phyloP scores from a whole-genome alignment of 805 yeast genomes.

The Candida parachauliodes region DNA sequence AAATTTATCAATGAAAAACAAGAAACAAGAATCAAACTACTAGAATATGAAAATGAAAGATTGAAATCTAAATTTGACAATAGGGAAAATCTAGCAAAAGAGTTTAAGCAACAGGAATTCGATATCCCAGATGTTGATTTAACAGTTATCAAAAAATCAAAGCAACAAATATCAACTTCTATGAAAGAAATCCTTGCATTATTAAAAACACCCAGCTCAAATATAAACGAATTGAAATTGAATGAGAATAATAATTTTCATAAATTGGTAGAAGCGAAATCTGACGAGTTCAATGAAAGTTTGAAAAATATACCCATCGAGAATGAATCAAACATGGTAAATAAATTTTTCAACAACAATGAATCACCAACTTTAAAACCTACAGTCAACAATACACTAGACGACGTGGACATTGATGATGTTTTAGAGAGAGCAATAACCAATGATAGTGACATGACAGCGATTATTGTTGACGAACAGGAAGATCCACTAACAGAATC shows the following conservation, averaged over 20 bases:
- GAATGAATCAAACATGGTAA: conserved; percentile 2
- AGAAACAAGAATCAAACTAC: conserved; percentile 30
- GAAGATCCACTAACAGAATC: conserved; percentile 7
- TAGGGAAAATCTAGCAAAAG: background rate
- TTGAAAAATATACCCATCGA: conserved; percentile 7
- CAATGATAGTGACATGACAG: conserved; percentile 8
- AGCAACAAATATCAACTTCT: conserved; percentile 30
- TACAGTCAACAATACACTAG: background rate
- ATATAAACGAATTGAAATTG: conserved; percentile 17
- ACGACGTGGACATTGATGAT: conserved; percentile 1
- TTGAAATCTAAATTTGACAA: conserved; percentile 6
- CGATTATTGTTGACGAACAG: conserved; percentile 9
- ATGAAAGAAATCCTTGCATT: conserved; percentile 34
- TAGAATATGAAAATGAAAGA: conserved; percentile 27
- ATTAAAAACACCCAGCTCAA: conserved; percentile 26
- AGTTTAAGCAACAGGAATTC: background rate
- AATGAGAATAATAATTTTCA: conserved; percentile 18
- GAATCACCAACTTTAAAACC: conserved; percentile 3
- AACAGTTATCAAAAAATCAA: conserved; percentile 26
- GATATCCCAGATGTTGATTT: conserved; percentile 34
- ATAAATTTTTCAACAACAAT: conserved; percentile 6
- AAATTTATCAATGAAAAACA: conserved; percentile 41
- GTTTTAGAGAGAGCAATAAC: conserved; percentile 9
- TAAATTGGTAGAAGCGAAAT: conserved; percentile 13
- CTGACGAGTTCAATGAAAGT: conserved; percentile 7